Evolutionary conservation across 495 filamentous ascomycete genomes (phyloP).

Genomic region (Neurospora sp.): DNA sequence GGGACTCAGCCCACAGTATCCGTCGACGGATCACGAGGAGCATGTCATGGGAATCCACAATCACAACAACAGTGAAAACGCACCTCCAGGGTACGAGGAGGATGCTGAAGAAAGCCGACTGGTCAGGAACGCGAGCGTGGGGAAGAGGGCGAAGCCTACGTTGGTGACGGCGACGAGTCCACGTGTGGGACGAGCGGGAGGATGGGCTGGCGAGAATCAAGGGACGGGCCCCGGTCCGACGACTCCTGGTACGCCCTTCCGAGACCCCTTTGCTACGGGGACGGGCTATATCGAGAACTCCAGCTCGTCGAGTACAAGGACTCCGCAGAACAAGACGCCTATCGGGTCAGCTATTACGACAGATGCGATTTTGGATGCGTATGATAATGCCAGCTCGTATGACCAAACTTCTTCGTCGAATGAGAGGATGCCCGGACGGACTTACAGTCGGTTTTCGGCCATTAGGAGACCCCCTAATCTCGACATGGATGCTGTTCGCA

Average conservation of each 20-base stretch:
- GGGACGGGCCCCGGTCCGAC: slow-evolving; percentile 19
- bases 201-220: slow-evolving; percentile 7
- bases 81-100: slow-evolving; percentile 34
- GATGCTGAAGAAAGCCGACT: slow-evolving; percentile 51
- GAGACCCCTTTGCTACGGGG: slow-evolving; percentile 13
- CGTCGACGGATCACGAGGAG: slow-evolving; percentile 38
- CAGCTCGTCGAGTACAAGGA: slow-evolving; percentile 28
- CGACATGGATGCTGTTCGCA: slow-evolving; percentile 67
- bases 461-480: slow-evolving; percentile 61
- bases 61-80: slow-evolving; percentile 21
- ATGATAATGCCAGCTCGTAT: slow-evolving; percentile 4
- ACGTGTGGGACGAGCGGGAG: slow-evolving; percentile 19
- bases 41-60: slow-evolving; percentile 23
- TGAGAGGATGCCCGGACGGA: background rate
- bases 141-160: slow-evolving; percentile 61
- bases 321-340: background rate
- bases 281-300: slow-evolving; percentile 35
- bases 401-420: background rate
- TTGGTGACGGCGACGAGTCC: slow-evolving; percentile 46
- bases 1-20: slow-evolving; percentile 30
- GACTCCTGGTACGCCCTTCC: slow-evolving; percentile 24
- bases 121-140: slow-evolving; percentile 69
- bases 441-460: slow-evolving; percentile 37
- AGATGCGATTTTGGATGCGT: slow-evolving; percentile 34
- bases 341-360: slow-evolving; percentile 20